Percentiles rank a stretch among this genome's conserved stretches.
phyloP scores from a whole-genome alignment of 805 yeast species.

The Kockiozyma suomiensis region DNA sequence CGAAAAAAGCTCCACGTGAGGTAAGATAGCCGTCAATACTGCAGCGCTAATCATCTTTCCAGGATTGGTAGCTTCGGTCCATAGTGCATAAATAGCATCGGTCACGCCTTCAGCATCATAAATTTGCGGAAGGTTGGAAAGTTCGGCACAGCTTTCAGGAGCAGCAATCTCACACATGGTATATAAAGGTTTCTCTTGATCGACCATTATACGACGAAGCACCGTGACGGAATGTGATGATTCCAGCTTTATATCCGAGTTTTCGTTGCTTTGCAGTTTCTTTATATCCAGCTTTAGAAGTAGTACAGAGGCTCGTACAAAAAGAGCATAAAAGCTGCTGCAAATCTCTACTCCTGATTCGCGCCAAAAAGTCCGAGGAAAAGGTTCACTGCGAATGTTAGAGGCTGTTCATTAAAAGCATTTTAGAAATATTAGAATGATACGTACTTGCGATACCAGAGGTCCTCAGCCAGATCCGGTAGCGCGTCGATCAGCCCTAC shows the following conservation, averaged over 20 bases:
- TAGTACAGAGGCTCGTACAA: not conserved
- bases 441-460: constrained; percentile 17
- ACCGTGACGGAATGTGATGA: constrained; percentile 2
- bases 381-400: constrained; percentile 5
- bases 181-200: not conserved
- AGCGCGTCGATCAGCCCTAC: not conserved
- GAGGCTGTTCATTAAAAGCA: no score
- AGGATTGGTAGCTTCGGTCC: constrained; percentile 1
- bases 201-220: not conserved
- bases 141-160: not conserved
- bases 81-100: constrained; percentile 1
- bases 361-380: constrained; percentile 13
- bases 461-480: constrained; percentile 13
- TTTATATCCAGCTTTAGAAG: not conserved
- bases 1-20: constrained; percentile 7
- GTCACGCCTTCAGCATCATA: not conserved
- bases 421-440: not conserved
- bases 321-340: not conserved
- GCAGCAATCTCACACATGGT: not conserved
- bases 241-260: not conserved
- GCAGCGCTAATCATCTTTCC: not conserved
- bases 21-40: constrained; percentile 2
- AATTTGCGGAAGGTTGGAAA: not conserved
- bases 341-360: constrained; percentile 12
- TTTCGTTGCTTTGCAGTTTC: not conserved